Evolutionary conservation across 2,329 filamentous ascomycete species (phyloP).

Genomic region (Myriosclerotinia duriaeana): DNA sequence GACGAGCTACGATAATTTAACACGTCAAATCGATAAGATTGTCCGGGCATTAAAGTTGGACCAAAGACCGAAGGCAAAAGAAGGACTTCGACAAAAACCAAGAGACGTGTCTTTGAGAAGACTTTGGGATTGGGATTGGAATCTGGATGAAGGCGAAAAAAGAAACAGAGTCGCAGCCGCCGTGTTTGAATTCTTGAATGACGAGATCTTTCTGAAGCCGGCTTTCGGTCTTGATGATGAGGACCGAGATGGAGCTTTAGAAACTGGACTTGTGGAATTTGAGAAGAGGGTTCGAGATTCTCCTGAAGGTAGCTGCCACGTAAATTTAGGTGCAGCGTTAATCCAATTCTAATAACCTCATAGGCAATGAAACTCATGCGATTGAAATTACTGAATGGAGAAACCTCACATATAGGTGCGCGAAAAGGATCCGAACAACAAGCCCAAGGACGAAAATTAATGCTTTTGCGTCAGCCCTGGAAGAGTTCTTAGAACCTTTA

Average conservation of each 20-base stretch:
- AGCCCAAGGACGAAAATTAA: background rate
- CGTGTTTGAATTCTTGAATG: constrained; percentile 17
- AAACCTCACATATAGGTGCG: background rate
- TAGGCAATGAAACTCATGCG: background rate
- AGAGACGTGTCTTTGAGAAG: background rate
- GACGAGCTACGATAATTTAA: background rate
- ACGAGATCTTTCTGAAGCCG: constrained; percentile 6
- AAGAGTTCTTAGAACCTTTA: background rate
- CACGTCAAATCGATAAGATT: rapidly evolving
- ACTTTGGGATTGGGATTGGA: background rate
- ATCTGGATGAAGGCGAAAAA: rapidly evolving
- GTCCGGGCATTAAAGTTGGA: background rate
- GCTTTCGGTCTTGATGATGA: constrained; percentile 21
- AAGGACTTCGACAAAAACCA: background rate
- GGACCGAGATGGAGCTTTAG: background rate
- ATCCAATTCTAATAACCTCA: background rate
- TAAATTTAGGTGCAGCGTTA: background rate
- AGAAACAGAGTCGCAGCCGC: background rate
- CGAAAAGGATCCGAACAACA: background rate
- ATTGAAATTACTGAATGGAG: background rate
- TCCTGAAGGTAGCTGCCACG: background rate
- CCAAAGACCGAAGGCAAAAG: background rate
- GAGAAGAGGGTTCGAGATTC: background rate
- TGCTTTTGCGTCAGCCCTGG: background rate
- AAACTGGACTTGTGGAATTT: constrained; percentile 12